Percentiles rank a stretch among this genome's conserved stretches.
Evolutionary conservation across 2,329 filamentous ascomycete genomes (phyloP).

Genomic region (Falciphora oryzae): DNA sequence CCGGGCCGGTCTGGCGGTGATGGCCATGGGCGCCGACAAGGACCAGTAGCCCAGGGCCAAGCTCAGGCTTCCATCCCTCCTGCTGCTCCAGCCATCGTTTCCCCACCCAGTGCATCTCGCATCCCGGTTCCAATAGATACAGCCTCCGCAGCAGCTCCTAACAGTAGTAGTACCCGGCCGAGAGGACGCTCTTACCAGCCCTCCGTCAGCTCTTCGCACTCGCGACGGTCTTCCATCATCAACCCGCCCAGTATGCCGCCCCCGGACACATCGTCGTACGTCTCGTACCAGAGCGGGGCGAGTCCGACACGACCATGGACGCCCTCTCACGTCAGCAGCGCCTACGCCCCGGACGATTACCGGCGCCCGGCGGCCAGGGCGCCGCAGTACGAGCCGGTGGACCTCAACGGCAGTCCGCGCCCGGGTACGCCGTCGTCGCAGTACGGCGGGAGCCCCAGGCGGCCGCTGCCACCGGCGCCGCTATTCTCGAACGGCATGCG

Average conservation of each 20-base stretch:
- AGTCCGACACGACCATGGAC: conserved; percentile 53
- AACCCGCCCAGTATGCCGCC: conserved; percentile 57
- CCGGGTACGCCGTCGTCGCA: conserved; percentile 85
- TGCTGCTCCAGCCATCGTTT: not conserved
- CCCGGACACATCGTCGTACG: conserved; percentile 54
- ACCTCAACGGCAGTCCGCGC: conserved; percentile 82
- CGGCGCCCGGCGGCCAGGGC: conserved; percentile 66
- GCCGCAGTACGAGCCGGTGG: conserved; percentile 75
- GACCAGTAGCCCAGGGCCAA: not conserved
- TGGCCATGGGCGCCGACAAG: not conserved
- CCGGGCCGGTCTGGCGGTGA: conserved; percentile 4
- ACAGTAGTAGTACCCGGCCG: conserved; percentile 37
- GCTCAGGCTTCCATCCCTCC: too few species aligned
- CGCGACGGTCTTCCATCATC: conserved; percentile 42
- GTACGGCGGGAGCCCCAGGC: conserved; percentile 81
- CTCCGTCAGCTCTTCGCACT: conserved; percentile 42
- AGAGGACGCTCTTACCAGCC: conserved; percentile 46
- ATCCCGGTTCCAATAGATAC: conserved; percentile 13
- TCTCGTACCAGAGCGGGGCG: conserved; percentile 45
- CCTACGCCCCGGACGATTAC: conserved; percentile 50
- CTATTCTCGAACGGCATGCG: conserved; percentile 53
- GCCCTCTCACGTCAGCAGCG: conserved; percentile 34
- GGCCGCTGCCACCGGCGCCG: conserved; percentile 83
- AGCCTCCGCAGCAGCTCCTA: conserved; percentile 34
- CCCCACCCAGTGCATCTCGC: too few species aligned